Conservation (phyloP, 257 asterid genomes). For the Petunia secreta region DNA sequence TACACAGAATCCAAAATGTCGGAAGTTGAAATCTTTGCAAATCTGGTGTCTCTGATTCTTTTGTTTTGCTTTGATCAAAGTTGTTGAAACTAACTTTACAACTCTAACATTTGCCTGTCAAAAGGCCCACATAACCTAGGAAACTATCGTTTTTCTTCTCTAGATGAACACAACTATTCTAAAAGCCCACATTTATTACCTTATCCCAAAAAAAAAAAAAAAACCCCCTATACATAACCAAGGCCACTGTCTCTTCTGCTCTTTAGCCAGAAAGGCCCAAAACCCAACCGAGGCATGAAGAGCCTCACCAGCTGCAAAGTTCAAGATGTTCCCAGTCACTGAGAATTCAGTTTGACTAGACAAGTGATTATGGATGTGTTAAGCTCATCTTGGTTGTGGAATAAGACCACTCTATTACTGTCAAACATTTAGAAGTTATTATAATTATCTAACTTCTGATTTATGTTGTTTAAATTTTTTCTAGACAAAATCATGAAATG, state of each 20-base stretch:
- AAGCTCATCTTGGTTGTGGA: not conserved
- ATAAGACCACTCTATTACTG: not conserved
- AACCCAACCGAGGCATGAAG: not conserved
- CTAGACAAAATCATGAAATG: not conserved
- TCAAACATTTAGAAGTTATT: not conserved
- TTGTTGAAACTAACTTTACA: not conserved
- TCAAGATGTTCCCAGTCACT: not conserved
- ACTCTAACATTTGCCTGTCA: not conserved
- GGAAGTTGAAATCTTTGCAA: not conserved
- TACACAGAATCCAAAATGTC: not conserved
- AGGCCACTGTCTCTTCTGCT: not conserved
- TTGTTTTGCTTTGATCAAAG: constrained; percentile 9
- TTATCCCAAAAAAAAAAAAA: too few species aligned
- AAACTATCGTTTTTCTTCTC: not conserved
- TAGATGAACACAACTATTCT: not conserved
- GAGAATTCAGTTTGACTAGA: not conserved
- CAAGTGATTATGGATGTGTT: not conserved
- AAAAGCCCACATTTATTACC: not conserved
- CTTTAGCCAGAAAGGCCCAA: not conserved
- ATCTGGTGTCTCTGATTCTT: not conserved
- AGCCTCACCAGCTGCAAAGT: constrained; percentile 1
- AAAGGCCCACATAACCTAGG: not conserved
- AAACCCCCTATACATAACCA: not conserved
- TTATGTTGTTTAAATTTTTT: not conserved
- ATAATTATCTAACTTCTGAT: not conserved